phyloP scores from a whole-genome alignment of 2,329 filamentous ascomycete genomes.

The Venturia aucupariae region DNA sequence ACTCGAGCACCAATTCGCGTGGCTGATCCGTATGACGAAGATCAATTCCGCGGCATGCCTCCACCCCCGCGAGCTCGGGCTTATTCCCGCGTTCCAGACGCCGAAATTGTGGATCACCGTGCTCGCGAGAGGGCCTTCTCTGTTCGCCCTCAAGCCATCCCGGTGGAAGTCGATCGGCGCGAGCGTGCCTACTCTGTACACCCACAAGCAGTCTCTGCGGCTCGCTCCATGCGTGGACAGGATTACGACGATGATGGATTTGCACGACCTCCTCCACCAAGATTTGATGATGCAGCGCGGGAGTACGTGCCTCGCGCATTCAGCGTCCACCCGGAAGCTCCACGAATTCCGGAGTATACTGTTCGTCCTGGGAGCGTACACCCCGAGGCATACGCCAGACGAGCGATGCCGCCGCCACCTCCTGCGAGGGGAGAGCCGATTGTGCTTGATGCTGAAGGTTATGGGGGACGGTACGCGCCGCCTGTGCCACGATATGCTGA shows the following conservation, averaged over 20 bases:
- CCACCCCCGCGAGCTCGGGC: slow-evolving; percentile 8
- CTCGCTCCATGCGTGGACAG: not conserved
- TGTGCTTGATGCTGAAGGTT: slow-evolving; percentile 26
- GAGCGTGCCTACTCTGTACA: slow-evolving; percentile 10
- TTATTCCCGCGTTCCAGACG: slow-evolving; percentile 9
- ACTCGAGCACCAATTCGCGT: not conserved
- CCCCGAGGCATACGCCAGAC: not conserved
- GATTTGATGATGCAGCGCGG: not conserved
- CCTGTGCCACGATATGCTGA: slow-evolving; percentile 21
- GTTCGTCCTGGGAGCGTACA: slow-evolving; percentile 5
- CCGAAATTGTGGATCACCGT: slow-evolving; percentile 2
- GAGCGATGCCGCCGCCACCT: slow-evolving; percentile 7
- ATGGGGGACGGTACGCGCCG: slow-evolving; percentile 16
- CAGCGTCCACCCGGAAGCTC: slow-evolving; percentile 30
- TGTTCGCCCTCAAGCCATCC: slow-evolving; percentile 3
- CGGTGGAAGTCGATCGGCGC: not conserved
- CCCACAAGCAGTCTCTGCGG: not conserved
- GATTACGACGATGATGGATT: not conserved
- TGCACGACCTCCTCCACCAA: not conserved
- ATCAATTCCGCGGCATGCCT: slow-evolving; percentile 10
- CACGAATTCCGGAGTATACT: not conserved
- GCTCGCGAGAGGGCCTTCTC: slow-evolving; percentile 8
- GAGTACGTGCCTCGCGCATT: slow-evolving; percentile 24
- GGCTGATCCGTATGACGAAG: slow-evolving; percentile 7
- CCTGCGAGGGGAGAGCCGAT: slow-evolving; percentile 19